Evolutionary conservation across 257 asterid species (phyloP).

Genomic region (Nicotiana attenuata): DNA sequence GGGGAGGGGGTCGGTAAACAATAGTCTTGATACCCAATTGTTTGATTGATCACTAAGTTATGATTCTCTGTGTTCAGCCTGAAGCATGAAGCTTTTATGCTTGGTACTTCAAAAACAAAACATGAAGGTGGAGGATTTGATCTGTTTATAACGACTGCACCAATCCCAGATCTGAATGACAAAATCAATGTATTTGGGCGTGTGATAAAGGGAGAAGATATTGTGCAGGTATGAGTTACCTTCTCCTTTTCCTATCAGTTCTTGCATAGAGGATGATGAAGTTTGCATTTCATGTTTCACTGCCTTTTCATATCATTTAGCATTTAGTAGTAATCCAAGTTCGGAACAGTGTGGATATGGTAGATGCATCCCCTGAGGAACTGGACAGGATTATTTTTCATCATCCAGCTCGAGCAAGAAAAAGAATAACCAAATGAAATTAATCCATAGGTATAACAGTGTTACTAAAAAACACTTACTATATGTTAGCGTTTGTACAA

Average conservation of each 20-base stretch:
- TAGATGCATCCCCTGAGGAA: background rate
- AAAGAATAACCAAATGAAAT: background rate
- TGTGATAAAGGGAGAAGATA: slow-evolving; percentile 89
- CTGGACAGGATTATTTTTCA: background rate
- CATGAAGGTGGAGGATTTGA: slow-evolving; percentile 61
- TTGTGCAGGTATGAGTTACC: slow-evolving; percentile 69
- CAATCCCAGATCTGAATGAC: slow-evolving; percentile 81
- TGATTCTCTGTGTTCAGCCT: slow-evolving; percentile 19
- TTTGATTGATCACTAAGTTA: slow-evolving; percentile 7
- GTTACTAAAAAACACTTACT: background rate
- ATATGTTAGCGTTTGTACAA: background rate
- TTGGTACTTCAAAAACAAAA: slow-evolving; percentile 81
- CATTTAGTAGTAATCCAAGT: background rate
- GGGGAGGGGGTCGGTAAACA: background rate
- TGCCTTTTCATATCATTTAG: background rate
- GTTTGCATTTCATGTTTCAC: background rate
- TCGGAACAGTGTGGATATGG: background rate
- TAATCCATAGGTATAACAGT: background rate
- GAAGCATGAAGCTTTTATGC: slow-evolving; percentile 99
- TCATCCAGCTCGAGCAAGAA: background rate
- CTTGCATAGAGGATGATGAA: background rate
- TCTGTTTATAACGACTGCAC: slow-evolving; percentile 84
- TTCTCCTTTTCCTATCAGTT: background rate
- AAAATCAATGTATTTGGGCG: slow-evolving; percentile 85
- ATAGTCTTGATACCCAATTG: background rate